Evolutionary conservation across 768 basidiomycete species (phyloP), one percentile per base, ranked within the genome.

Genomic region (Psilocybe cubensis): DNA sequence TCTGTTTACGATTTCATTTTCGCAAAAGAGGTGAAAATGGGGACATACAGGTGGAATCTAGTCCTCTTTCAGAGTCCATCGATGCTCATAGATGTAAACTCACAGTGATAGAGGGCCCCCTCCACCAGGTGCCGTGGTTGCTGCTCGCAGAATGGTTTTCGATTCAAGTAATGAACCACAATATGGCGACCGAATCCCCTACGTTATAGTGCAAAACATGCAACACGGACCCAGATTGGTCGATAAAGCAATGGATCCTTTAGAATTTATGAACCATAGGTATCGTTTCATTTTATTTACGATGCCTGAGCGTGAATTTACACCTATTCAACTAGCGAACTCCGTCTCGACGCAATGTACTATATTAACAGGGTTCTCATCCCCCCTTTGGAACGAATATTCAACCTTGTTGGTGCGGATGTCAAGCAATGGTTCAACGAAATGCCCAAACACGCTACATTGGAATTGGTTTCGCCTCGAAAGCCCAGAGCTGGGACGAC

Each of bases 1-100:
- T 89, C 92, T 2, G 74, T 92, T n/a, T 91, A 96, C 63, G 96
- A 98, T 69, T 97, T 97, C 65, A 89, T 94, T 31, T 94, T 98
- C 62, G 88, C 96, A 0, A 96, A 96, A 68, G 93, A 96, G 72
- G 95, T 98, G 25, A 88, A 77, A 64, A 81, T 98, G 80, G 97
- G 97, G 11, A 92, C 90, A 0, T 98, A 98, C 68, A 94, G 91
- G 95, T 91, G n/a, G n/a, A 51, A 48, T 75, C 61, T 7, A 17
- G 46, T 23, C 3, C 38, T 40, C 3, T 12, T 42, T 9, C 46
- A 21, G n/a, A 17, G 8, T 20, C 29, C 18, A 2, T n/a, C n/a
- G 21, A 3, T 6, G 14, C 27, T 12, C 28, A 11, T 17, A 17
- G 35, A 14, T n/a, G 12, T 9, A 0, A 29, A 18, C 18, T 17